Percentiles rank a stretch among this genome's conserved stretches.
Evolutionary conservation across 495 filamentous ascomycete genomes (phyloP).

Genomic region (Tuber umbilicatum): DNA sequence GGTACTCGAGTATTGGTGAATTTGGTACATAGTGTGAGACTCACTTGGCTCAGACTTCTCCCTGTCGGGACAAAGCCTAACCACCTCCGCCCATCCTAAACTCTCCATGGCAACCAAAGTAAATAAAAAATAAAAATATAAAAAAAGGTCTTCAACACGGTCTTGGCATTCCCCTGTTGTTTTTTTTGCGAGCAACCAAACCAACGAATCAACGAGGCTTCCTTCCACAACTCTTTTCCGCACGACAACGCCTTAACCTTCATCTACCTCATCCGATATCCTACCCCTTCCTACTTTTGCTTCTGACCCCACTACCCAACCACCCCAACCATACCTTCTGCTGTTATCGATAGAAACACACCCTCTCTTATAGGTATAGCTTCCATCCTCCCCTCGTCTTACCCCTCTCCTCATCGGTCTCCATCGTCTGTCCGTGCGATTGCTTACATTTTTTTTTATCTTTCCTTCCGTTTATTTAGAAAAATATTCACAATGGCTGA

Average conservation of each 20-base stretch:
- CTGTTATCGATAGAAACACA: neutral
- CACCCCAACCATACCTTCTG: conserved; percentile 5
- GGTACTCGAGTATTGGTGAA: too few relatives aligned
- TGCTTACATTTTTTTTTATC: conserved; percentile 8
- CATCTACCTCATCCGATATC: conserved; percentile 1
- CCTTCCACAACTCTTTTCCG: neutral
- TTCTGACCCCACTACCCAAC: neutral
- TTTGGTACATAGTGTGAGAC: too few relatives aligned
- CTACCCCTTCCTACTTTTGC: neutral
- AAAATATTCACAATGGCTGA: conserved; percentile 36
- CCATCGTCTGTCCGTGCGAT: conserved; percentile 11
- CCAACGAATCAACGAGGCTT: conserved; percentile 16
- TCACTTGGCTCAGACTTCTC: neutral
- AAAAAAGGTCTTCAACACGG: neutral
- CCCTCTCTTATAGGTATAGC: conserved; percentile 11
- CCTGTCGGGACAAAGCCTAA: neutral
- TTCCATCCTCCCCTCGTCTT: conserved; percentile 11
- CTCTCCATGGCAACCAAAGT: neutral
- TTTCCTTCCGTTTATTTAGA: conserved; percentile 10
- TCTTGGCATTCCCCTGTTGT: conserved; percentile 24
- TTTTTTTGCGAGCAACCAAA: conserved; percentile 28
- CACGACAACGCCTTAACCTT: neutral
- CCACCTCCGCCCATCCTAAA: neutral
- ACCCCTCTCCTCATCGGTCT: conserved; percentile 21
- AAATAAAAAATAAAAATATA: neutral